Evolutionary conservation across 163 green algal species (phyloP).

Genomic region (Scenedesmus sp.): DNA sequence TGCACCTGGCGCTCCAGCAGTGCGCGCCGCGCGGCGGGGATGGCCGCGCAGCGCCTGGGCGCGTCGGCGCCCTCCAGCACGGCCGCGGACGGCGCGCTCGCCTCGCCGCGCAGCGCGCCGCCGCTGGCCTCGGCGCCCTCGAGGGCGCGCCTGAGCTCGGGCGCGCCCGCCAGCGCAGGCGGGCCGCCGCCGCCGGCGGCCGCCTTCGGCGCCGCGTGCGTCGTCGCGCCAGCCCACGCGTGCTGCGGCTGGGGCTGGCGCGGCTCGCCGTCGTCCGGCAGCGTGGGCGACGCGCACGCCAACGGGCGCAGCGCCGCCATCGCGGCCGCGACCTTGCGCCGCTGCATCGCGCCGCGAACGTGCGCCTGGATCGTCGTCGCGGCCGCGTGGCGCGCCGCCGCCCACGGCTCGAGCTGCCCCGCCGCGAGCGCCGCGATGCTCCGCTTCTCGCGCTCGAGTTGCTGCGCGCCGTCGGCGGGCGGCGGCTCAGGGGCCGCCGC

Average conservation of each 20-base stretch:
- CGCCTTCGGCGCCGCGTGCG: background rate
- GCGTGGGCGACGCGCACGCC: slow-evolving; percentile 5
- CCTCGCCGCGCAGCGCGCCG: no score
- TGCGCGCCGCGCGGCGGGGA: slow-evolving; percentile 12
- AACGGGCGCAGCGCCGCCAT: no score
- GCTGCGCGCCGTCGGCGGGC: background rate
- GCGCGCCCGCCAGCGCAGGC: background rate
- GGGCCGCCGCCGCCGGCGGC: no score
- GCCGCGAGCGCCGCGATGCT: slow-evolving; percentile 21
- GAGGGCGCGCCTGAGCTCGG: background rate
- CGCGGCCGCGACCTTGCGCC: slow-evolving; percentile 26
- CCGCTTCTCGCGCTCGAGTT: slow-evolving; percentile 49
- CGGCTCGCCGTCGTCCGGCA: background rate
- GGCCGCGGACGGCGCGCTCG: no score
- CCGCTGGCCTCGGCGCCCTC: slow-evolving; percentile 1
- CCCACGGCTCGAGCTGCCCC: slow-evolving; percentile 41
- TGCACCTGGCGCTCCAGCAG: slow-evolving; percentile 38
- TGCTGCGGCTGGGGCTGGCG: slow-evolving; percentile 31
- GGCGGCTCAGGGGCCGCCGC: no score
- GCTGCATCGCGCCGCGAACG: slow-evolving; percentile 48
- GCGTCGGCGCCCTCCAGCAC: slow-evolving; percentile 1
- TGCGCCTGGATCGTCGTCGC: slow-evolving; percentile 44
- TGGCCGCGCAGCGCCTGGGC: background rate
- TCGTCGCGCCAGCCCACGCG: no score
- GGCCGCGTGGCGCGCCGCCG: slow-evolving; percentile 25